Evolutionary conservation across 2,329 filamentous ascomycete genomes (phyloP).

Genomic region (Talaromyces funiculosus): DNA sequence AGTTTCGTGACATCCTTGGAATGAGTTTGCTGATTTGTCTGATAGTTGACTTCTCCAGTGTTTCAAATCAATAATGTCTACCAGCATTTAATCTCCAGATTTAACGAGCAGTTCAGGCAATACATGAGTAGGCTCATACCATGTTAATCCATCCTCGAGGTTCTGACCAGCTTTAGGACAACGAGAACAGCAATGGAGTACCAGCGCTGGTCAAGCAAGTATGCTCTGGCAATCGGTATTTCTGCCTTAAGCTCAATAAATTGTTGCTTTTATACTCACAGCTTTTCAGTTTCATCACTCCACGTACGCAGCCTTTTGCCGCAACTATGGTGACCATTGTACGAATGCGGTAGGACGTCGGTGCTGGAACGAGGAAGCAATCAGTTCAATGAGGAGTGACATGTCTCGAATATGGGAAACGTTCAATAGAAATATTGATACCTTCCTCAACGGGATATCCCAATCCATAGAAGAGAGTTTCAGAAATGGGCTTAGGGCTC

Average conservation of each 20-base stretch:
- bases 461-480: not conserved
- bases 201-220: not conserved
- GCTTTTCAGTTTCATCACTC: constrained; percentile 1
- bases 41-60: constrained; percentile 8
- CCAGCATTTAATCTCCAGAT: not conserved
- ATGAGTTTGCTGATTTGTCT: constrained; percentile 1
- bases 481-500: not conserved
- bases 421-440: not conserved
- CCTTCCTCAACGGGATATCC: not conserved
- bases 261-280: not conserved
- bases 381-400: not conserved
- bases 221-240: constrained; percentile 3
- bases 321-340: not conserved
- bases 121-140: constrained; percentile 3
- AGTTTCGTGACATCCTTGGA: not conserved
- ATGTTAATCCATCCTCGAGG: not conserved
- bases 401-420: not conserved
- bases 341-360: not conserved
- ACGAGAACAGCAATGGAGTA: constrained; percentile 3
- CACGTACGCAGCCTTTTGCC: not conserved
- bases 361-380: constrained; percentile 5
- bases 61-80: constrained; percentile 5
- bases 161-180: not conserved
- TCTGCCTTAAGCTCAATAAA: not conserved
- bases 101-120: not conserved